Base-by-base conservation (phyloP, 225 moss, liverwort and hornwort genomes). In the Marchantia polymorpha region DNA sequence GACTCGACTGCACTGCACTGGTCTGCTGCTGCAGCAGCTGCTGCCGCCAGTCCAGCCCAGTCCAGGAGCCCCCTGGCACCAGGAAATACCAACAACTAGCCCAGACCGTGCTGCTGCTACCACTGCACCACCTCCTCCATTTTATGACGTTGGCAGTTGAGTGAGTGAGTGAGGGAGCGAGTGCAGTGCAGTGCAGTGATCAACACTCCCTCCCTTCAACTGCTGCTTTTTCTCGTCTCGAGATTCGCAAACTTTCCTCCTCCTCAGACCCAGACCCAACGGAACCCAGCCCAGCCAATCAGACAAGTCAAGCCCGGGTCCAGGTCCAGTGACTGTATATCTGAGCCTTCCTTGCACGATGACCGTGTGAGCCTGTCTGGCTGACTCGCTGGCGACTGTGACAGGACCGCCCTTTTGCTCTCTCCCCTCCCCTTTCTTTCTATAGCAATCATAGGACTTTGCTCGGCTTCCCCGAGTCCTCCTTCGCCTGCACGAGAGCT, bases 221-320 rank as follows among this genome's bases (percentile, higher is more conserved):
- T 69, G 68, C 68, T 30, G 31, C 68, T 69, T 69, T 64, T 69
- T 26, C 39, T 16, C 15, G 39, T 69, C 68, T 69, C 68, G 68
- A 69, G 68, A 69, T 69, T 30, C 68, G 68, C 70, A 70, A 64
- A 20, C 64, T 64, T 64, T 64, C 64, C 64, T 23, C 64, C n/a
- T 10, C 64, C 39, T 39, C 39, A 39, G 39, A 39, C 39, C 39
- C 39, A 39, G 39, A 20, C 13, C 56, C 13, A 58, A 13, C 56
- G 56, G 20, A 20, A 67, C 67, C 14, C 26, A 67, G 14, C 30
- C 29, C 67, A 29, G 29, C 30, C 30, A 39, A 31, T 61, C 30
- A 27, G 30, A 39, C 29, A 30, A 67, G 30, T 23, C 61, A 61
- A 22, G 61, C 23, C n/a, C n/a, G 23, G 61, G 10, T 22, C 61